Evolutionary conservation across 148 eudicot species (phyloP).

Genomic region (Chenopodium suecicum): DNA sequence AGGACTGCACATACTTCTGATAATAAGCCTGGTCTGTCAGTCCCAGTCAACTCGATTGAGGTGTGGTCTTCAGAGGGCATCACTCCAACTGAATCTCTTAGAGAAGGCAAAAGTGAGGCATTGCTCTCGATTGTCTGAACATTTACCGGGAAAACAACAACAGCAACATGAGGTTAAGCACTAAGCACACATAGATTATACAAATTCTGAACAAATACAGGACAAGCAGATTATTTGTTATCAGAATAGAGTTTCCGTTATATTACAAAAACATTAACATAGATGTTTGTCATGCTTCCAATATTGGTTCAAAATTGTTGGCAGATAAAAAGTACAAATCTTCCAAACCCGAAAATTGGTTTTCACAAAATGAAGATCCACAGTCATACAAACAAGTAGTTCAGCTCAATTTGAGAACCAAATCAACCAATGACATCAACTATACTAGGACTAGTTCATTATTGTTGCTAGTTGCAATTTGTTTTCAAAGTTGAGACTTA

Average conservation of each 20-base stretch:
- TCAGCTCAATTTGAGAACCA: neutral
- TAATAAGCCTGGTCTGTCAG: constrained; percentile 74
- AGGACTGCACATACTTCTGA: constrained; percentile 85
- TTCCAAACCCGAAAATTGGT: neutral
- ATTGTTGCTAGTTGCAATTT: neutral
- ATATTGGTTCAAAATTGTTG: neutral
- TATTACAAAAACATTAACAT: neutral
- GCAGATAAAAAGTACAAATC: neutral
- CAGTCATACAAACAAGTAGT: neutral
- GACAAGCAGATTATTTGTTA: neutral
- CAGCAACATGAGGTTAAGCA: neutral
- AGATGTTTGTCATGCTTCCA: neutral
- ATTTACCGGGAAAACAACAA: constrained; percentile 8
- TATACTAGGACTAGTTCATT: neutral
- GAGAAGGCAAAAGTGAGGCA: constrained; percentile 44
- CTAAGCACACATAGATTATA: neutral
- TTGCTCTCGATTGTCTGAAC: constrained; percentile 66
- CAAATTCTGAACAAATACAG: neutral
- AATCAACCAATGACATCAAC: neutral
- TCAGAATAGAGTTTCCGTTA: neutral
- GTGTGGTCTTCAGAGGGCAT: constrained; percentile 75
- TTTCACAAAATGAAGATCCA: neutral
- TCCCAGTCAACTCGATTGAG: constrained; percentile 73
- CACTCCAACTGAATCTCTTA: constrained; percentile 68
- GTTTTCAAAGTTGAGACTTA: neutral